Evolutionary conservation across 2,329 filamentous ascomycete genomes (phyloP).

Genomic region (Fusarium chuoi): DNA sequence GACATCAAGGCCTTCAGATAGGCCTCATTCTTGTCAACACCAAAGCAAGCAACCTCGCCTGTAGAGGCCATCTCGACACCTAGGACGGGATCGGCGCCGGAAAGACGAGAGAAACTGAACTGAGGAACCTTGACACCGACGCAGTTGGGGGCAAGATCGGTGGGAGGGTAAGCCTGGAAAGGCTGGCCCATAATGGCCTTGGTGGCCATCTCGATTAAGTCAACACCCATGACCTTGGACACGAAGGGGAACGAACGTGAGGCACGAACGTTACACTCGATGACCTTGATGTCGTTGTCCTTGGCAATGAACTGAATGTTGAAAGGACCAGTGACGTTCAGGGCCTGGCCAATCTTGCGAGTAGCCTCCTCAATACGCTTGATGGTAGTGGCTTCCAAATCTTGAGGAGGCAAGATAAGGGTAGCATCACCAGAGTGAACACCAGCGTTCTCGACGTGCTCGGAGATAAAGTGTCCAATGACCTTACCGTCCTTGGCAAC

Average conservation of each 20-base stretch:
- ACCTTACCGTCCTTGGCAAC: conserved; percentile 90
- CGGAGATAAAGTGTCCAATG: conserved; percentile 95
- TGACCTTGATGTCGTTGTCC: conserved; percentile 99
- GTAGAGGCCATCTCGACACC: conserved; percentile 99
- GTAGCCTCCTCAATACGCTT: conserved; percentile 93
- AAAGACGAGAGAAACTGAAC: conserved; percentile 97
- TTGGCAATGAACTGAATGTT: conserved; percentile 99
- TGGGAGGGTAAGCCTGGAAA: conserved; percentile 82
- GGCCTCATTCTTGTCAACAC: conserved; percentile 94
- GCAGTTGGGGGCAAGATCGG: conserved; percentile 79
- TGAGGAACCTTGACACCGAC: conserved; percentile 98
- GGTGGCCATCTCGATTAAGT: conserved; percentile 98
- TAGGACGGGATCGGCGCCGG: conserved; percentile 93
- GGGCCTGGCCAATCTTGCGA: conserved; percentile 89
- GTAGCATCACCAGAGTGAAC: conserved; percentile 99
- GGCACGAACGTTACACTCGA: conserved; percentile 97
- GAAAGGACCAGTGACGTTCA: conserved; percentile 96
- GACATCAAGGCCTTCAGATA: conserved; percentile 97
- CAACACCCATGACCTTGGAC: conserved; percentile 97
- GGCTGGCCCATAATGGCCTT: conserved; percentile 93
- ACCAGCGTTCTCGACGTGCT: conserved; percentile 98
- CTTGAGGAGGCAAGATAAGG: conserved; percentile 92
- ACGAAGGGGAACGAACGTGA: conserved; percentile 98
- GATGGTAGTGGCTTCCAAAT: conserved; percentile 89
- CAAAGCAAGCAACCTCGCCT: conserved; percentile 97